Evolutionary conservation across 495 filamentous ascomycete species (phyloP).

Genomic region (Oidiodendron maius): DNA sequence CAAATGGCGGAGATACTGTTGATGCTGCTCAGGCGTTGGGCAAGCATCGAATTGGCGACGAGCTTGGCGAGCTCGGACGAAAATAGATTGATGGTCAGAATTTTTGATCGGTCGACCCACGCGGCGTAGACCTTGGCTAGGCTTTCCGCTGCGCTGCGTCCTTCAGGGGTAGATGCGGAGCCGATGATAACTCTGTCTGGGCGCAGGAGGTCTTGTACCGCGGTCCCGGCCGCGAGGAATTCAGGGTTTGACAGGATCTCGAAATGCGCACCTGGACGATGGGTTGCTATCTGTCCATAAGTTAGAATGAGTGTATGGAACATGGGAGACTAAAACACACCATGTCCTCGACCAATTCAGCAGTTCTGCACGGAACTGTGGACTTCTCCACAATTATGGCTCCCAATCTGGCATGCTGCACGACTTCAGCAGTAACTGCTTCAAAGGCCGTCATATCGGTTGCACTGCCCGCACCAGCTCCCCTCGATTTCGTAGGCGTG

Average conservation of each 20-base stretch:
- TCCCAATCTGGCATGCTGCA: constrained; percentile 51
- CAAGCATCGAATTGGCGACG: constrained; percentile 73
- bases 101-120: constrained; percentile 61
- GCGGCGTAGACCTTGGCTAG: constrained; percentile 60
- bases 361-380: constrained; percentile 73
- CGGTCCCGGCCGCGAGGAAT: constrained; percentile 73
- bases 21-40: constrained; percentile 79
- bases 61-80: constrained; percentile 76
- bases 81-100: constrained; percentile 68
- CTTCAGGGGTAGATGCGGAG: constrained; percentile 46
- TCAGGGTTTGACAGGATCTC: constrained; percentile 79
- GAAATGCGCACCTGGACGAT: constrained; percentile 54
- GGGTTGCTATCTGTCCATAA: constrained; percentile 30
- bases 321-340: constrained; percentile 31
- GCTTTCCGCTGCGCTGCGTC: constrained; percentile 53
- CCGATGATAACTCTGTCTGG: constrained; percentile 79
- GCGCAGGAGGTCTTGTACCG: constrained; percentile 58
- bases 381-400: constrained; percentile 79
- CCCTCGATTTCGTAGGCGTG: constrained; percentile 69
- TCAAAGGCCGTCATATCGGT: constrained; percentile 67
- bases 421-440: constrained; percentile 59
- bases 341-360: constrained; percentile 59
- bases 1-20: constrained; percentile 77
- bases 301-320: not conserved
- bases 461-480: constrained; percentile 63